These are phyloP conservation scores for Colletotrichum phormii DNA, from an alignment of 2,329 filamentous ascomycete species.

Conservation along the genomic window DNA sequence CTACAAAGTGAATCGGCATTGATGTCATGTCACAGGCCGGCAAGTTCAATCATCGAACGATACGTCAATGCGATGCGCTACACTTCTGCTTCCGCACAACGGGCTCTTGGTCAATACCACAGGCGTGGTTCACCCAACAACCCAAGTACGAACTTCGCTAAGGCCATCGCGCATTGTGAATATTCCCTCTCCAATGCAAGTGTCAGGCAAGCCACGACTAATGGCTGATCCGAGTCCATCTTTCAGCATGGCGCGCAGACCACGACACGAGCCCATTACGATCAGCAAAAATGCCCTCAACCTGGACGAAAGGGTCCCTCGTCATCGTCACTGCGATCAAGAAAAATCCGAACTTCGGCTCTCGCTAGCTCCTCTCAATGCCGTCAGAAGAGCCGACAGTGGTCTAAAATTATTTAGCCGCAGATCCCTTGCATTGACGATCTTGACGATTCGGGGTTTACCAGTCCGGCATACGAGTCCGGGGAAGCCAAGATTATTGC, in stretches of 20 bases:
- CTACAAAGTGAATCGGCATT: not conserved
- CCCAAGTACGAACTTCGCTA: not conserved
- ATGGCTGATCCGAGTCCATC: not conserved
- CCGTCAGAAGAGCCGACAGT: not conserved
- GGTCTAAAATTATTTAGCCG: not conserved
- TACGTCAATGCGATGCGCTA: not conserved
- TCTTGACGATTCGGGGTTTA: not conserved
- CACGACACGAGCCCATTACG: not conserved
- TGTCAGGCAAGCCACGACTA: not conserved
- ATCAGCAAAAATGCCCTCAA: not conserved
- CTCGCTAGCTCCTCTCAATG: not conserved
- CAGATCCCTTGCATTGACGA: not conserved
- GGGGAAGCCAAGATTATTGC: not conserved
- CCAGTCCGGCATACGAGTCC: not conserved
- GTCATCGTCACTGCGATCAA: not conserved
- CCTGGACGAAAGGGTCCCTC: not conserved
- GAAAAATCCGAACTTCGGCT: not conserved
- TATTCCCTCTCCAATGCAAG: not conserved
- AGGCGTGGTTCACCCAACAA: not conserved
- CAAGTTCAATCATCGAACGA: no score
- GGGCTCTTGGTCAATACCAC: not conserved
- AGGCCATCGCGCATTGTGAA: not conserved
- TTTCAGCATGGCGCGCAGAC: not conserved
- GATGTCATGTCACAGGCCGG: not conserved
- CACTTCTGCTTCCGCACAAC: not conserved